A percentile compares a stretch with the other conserved stretches of the same genome.
Evolutionary conservation across 2,329 filamentous ascomycete genomes (phyloP).

Genomic region (Lecanicillium sp.): DNA sequence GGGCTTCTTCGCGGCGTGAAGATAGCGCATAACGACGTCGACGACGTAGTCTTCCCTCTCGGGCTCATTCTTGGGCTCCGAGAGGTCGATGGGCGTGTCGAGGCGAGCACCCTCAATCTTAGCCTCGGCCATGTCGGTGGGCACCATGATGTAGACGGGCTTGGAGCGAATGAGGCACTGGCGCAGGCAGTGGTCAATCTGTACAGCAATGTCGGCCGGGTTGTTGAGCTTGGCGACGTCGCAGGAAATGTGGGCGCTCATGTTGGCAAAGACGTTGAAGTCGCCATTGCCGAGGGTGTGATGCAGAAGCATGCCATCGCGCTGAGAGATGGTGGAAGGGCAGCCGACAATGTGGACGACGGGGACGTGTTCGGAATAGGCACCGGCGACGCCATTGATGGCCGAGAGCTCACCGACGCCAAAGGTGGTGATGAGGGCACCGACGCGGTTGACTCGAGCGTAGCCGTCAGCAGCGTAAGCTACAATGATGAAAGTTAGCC

Average conservation of each 20-base stretch:
- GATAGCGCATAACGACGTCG: constrained; percentile 64
- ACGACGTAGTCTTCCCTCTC: constrained; percentile 79
- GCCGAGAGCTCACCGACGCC: constrained; percentile 70
- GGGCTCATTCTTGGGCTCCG: constrained; percentile 54
- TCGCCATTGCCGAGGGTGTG: constrained; percentile 72
- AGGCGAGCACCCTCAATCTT: constrained; percentile 70
- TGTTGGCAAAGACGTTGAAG: constrained; percentile 75
- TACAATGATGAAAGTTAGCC: constrained; percentile 18
- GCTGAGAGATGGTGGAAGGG: constrained; percentile 40
- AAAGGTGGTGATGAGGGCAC: constrained; percentile 66
- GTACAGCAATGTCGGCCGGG: constrained; percentile 58
- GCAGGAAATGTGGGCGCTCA: constrained; percentile 66
- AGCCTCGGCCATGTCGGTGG: constrained; percentile 70
- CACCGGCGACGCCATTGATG: constrained; percentile 66
- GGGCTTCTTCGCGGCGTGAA: constrained; percentile 66
- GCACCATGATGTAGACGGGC: constrained; percentile 78
- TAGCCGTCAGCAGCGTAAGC: constrained; percentile 78
- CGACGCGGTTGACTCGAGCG: constrained; percentile 63
- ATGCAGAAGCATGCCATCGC: constrained; percentile 44
- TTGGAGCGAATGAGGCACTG: constrained; percentile 67
- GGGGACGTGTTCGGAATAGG: constrained; percentile 64
- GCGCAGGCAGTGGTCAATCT: constrained; percentile 71
- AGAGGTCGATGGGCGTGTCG: constrained; percentile 61
- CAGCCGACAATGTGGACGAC: constrained; percentile 61
- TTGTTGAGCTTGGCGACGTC: constrained; percentile 64